phyloP scores from a whole-genome alignment of 345 rosid species.

The Eutrema heterophyllum region DNA sequence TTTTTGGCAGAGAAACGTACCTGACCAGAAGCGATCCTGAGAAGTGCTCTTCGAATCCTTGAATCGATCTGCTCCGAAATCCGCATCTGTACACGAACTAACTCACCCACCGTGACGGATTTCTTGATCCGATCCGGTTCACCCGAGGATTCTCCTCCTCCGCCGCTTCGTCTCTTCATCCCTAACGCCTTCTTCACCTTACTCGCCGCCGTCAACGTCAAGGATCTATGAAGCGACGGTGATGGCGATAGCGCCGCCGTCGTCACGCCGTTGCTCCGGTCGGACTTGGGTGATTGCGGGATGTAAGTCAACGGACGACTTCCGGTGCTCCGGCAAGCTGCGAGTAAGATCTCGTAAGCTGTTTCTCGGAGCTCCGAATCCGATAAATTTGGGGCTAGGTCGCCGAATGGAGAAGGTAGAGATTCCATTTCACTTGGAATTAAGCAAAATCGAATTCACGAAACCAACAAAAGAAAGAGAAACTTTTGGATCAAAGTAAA shows the following conservation, averaged over 20 bases:
- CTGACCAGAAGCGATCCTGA: constrained; percentile 86
- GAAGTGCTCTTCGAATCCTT: constrained; percentile 76
- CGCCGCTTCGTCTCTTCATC: constrained; percentile 46
- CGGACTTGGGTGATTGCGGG: constrained; percentile 47
- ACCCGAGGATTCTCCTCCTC: constrained; percentile 31
- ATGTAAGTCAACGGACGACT: constrained; percentile 66
- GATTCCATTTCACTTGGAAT: constrained; percentile 24
- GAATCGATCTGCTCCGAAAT: constrained; percentile 79
- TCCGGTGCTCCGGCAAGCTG: constrained; percentile 64
- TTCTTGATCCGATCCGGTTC: constrained; percentile 39
- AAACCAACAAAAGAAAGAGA: neutral
- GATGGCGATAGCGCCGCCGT: constrained; percentile 11
- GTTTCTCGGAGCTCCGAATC: constrained; percentile 79
- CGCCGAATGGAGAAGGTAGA: constrained; percentile 52
- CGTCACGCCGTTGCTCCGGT: constrained; percentile 14
- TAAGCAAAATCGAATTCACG: neutral
- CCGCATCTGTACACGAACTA: constrained; percentile 77
- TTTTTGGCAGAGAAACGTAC: constrained; percentile 31
- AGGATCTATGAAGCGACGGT: constrained; percentile 69
- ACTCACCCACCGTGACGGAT: constrained; percentile 73
- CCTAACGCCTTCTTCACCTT: constrained; percentile 92
- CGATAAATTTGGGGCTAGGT: constrained; percentile 44
- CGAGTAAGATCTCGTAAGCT: constrained; percentile 88
- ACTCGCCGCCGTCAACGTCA: constrained; percentile 81
- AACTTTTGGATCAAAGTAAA: neutral